A percentile compares a stretch with the other conserved stretches of the same genome.
Evolutionary conservation across 2,329 filamentous ascomycete species (phyloP).

Genomic region (Cladosporium sp.): DNA sequence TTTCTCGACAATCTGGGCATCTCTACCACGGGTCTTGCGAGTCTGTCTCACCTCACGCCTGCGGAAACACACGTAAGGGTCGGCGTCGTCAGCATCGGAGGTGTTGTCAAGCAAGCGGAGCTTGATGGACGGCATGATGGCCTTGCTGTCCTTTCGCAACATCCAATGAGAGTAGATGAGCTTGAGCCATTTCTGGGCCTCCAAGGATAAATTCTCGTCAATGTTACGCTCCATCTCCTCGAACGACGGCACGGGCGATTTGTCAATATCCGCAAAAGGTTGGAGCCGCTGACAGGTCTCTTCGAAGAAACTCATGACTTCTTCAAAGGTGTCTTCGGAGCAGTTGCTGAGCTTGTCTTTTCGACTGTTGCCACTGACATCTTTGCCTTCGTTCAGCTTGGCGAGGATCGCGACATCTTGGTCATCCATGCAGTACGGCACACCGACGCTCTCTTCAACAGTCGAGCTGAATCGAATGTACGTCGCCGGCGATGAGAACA

Average conservation of each 20-base stretch:
- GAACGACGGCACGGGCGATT: conserved; percentile 66
- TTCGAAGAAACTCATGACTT: conserved; percentile 92
- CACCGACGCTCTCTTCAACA: conserved; percentile 89
- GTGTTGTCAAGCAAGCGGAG: conserved; percentile 72
- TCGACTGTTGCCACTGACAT: conserved; percentile 36
- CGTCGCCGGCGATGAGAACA: conserved; percentile 78
- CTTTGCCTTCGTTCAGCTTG: conserved; percentile 73
- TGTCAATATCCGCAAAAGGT: conserved; percentile 86
- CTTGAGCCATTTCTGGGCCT: conserved; percentile 61
- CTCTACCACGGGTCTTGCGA: conserved; percentile 88
- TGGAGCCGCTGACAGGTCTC: conserved; percentile 78
- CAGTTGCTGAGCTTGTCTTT: conserved; percentile 53
- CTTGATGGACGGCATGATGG: conserved; percentile 76
- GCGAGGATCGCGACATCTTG: conserved; percentile 85
- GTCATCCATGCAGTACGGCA: conserved; percentile 89
- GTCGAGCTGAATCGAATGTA: conserved; percentile 99
- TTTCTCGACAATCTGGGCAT: conserved; percentile 92
- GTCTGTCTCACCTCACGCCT: conserved; percentile 90
- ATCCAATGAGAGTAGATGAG: conserved; percentile 91
- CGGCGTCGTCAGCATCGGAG: conserved; percentile 88
- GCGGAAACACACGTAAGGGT: conserved; percentile 97
- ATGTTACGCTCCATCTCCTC: conserved; percentile 60
- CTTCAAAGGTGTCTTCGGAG: conserved; percentile 88
- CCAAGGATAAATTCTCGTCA: conserved; percentile 49
- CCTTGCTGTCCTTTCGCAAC: conserved; percentile 63